Base-by-base conservation (phyloP, 441 rosid genomes). In the Pelargonium myrrhifolium region DNA sequence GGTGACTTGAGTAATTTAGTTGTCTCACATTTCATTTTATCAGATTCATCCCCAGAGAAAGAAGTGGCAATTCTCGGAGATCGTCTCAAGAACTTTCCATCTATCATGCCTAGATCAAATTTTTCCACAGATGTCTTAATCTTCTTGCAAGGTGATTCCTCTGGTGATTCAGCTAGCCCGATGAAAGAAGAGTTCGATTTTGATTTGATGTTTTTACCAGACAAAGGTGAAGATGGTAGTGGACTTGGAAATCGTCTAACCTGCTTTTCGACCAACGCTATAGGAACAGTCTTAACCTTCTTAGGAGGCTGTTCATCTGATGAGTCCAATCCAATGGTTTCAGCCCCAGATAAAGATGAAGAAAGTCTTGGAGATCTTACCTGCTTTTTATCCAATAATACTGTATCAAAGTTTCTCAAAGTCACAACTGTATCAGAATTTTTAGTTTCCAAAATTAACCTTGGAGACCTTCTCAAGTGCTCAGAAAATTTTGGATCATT, bases 61-160 rank as follows among this genome's bases (percentile, higher is more conserved):
- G 69, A 49, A 59, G 62, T 60, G 70, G 20, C 59, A 42, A 26
- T 71, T 70, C 65, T 72, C 69, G 77, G 60, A 71, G 70, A 75
- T 73, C 42, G 65, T 62, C n/a, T 66, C 47, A 60, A 68, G 69
- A 65, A 35, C 40, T 78, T 73, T 61, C 74, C 68, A 40, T 78
- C 72, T 43, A 65, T 72, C 61, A 22, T 75, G 72, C 55, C 72
- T 58, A 7, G 39, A 80, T 59, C 74, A 56, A 74, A 63, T 71
- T 74, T 71, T 65, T 67, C 71, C 65, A 63, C 43, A 21, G 71
- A 43, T 40, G 55, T 61, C 66, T 75, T 79, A 63, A 65, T 60
- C 71, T 79, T 73, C 77, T 85, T 84, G 65, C 65, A 76, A 70
- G 83, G 80, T 70, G 58, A 55, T 69, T 74, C 83, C 65, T 79